phyloP scores from a whole-genome alignment of 352 stramenopile species.

The Pythium periplocum region DNA sequence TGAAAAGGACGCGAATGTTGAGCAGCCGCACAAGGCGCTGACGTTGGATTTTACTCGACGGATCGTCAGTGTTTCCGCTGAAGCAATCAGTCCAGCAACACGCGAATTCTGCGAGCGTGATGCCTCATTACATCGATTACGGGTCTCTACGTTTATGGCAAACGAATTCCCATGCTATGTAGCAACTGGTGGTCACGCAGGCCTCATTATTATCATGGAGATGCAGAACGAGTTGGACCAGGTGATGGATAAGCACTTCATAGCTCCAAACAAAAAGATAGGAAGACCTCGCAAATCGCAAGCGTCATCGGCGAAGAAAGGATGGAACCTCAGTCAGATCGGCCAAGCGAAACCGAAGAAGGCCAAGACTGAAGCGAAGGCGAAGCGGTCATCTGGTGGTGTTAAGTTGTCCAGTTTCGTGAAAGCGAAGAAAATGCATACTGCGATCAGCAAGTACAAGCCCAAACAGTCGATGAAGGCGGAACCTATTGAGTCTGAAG shows the following conservation, averaged over 20 bases:
- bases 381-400: conserved; percentile 13
- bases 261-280: conserved; percentile 43
- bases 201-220: conserved; percentile 68
- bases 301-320: too few species aligned
- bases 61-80: conserved; percentile 35
- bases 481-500: conserved; percentile 11
- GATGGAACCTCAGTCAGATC: background rate
- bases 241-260: conserved; percentile 45
- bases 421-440: conserved; percentile 30
- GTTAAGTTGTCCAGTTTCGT: conserved; percentile 37
- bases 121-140: conserved; percentile 66
- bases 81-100: conserved; percentile 32
- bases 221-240: conserved; percentile 56
- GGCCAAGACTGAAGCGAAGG: conserved; percentile 7
- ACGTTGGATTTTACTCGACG: conserved; percentile 41
- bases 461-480: conserved; percentile 18
- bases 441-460: conserved; percentile 30
- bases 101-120: conserved; percentile 74
- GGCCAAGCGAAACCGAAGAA: conserved; percentile 21
- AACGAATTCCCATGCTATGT: conserved; percentile 58
- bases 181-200: conserved; percentile 56
- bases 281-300: conserved; percentile 29
- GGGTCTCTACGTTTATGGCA: conserved; percentile 35
- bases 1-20: conserved; percentile 41
- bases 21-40: conserved; percentile 54